These are phyloP conservation scores for Russula ochroleuca DNA, from an alignment of 768 basidiomycete genomes.

Conservation along the genomic window DNA sequence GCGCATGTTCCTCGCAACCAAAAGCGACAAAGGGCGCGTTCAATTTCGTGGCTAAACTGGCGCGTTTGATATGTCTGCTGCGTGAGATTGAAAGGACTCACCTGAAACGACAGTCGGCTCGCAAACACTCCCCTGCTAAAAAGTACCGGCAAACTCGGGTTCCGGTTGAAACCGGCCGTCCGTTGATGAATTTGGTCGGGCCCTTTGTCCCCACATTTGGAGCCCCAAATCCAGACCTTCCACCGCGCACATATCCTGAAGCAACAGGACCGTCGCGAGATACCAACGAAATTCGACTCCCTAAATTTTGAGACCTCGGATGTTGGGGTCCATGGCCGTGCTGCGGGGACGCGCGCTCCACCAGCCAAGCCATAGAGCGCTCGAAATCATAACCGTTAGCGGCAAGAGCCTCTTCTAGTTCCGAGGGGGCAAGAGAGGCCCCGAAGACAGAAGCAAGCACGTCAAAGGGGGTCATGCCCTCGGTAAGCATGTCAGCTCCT, in stretches of 20 bases:
- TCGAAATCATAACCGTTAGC: conserved; percentile 94
- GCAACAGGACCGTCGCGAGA: conserved; percentile 46
- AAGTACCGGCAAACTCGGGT: conserved; percentile 94
- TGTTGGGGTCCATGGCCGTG: conserved; percentile 38
- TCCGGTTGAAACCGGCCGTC: conserved; percentile 54
- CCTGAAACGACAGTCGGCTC: conserved; percentile 98
- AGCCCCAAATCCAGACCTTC: conserved; percentile 38
- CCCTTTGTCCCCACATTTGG: conserved; percentile 30
- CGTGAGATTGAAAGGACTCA: conserved; percentile 36
- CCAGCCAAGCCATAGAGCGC: conserved; percentile 88
- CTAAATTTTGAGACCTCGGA: conserved; percentile 56
- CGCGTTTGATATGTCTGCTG: conserved; percentile 18
- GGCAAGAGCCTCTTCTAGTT: conserved; percentile 89
- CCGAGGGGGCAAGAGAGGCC: conserved; percentile 80
- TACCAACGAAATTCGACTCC: conserved; percentile 63
- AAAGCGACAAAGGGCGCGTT: conserved; percentile 91
- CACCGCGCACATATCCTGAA: conserved; percentile 37
- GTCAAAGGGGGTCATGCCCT: conserved; percentile 97
- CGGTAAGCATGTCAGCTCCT: conserved; percentile 59
- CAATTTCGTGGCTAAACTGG: conserved; percentile 77
- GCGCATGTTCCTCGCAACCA: conserved; percentile 98
- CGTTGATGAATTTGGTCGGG: conserved; percentile 44
- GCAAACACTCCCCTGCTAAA: conserved; percentile 90
- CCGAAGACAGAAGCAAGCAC: conserved; percentile 93
- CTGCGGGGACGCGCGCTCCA: conserved; percentile 63